A percentile compares a stretch with the other conserved stretches of the same genome.
phyloP scores from a whole-genome alignment of 768 basidiomycete species.

The Sarcodon aspratus region DNA sequence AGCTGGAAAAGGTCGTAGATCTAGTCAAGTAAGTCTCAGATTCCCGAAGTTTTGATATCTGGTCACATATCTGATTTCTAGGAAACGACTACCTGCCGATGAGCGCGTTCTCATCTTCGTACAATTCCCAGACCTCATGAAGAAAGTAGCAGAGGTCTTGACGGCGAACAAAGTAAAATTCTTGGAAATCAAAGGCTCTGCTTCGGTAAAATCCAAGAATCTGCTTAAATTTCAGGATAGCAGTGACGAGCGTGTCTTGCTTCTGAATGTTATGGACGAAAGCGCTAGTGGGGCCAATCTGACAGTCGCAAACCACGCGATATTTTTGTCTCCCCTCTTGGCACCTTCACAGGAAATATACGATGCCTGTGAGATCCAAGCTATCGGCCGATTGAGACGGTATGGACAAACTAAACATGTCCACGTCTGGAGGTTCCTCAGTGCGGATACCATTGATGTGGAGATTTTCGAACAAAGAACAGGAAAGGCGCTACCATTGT shows the following conservation, averaged over 20 bases:
- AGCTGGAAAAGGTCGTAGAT: conserved; percentile 66
- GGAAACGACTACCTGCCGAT: conserved; percentile 54
- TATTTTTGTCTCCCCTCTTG: conserved; percentile 88
- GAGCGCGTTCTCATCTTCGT: conserved; percentile 89
- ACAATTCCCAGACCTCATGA: conserved; percentile 91
- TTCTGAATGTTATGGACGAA: conserved; percentile 91
- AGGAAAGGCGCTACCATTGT: conserved; percentile 9
- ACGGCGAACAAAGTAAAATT: conserved; percentile 58
- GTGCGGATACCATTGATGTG: conserved; percentile 80
- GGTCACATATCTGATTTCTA: conserved; percentile 15
- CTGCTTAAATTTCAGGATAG: conserved; percentile 81
- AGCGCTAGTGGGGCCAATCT: conserved; percentile 91
- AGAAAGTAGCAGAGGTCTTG: conserved; percentile 82
- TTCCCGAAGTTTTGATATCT: neutral
- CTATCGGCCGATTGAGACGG: conserved; percentile 72
- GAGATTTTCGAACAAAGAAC: conserved; percentile 59
- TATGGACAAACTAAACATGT: conserved; percentile 79
- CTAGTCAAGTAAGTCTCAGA: conserved; percentile 55
- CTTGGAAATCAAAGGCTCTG: conserved; percentile 73
- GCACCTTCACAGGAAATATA: conserved; percentile 77
- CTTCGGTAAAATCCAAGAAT: conserved; percentile 67
- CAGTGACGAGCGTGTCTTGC: conserved; percentile 65
- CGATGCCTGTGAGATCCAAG: conserved; percentile 73
- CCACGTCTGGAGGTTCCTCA: conserved; percentile 73
- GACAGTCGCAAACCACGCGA: conserved; percentile 88